A percentile compares a stretch with the other conserved stretches of the same genome.
These are phyloP conservation scores for Acacia concinna DNA, from an alignment of 331 rosid species.

Conservation along the genomic window DNA sequence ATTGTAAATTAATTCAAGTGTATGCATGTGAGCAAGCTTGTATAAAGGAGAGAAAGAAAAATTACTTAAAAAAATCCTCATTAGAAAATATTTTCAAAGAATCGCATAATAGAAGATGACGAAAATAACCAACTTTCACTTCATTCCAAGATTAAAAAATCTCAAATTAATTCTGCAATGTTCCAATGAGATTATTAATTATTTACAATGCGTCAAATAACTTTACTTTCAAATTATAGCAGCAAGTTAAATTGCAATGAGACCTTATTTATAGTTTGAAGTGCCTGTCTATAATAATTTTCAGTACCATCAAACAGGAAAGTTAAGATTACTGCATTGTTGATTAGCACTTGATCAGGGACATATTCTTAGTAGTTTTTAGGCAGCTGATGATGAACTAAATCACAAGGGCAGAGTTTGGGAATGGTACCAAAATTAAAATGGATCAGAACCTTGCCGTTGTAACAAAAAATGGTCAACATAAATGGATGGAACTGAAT, in stretches of 20 bases:
- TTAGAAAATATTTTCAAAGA: neutral
- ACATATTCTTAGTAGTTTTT: neutral
- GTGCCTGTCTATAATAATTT: slow-evolving; percentile 7
- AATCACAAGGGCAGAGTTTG: slow-evolving; percentile 1
- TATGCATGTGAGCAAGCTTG: neutral
- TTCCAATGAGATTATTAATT: slow-evolving; percentile 1
- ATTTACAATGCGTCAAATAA: neutral
- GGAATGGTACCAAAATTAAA: slow-evolving; percentile 9
- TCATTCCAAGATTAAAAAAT: slow-evolving; percentile 16
- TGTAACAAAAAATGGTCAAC: slow-evolving; percentile 1
- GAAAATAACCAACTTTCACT: slow-evolving; percentile 33
- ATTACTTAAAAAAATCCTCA: neutral
- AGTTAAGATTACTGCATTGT: slow-evolving; percentile 6
- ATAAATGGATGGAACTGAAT: neutral
- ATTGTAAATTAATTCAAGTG: neutral
- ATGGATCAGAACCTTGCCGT: slow-evolving; percentile 18
- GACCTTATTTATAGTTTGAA: slow-evolving; percentile 14
- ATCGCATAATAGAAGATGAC: slow-evolving; percentile 2
- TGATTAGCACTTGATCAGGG: slow-evolving; percentile 9
- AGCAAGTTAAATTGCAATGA: slow-evolving; percentile 1
- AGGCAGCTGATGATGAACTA: neutral
- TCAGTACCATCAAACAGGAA: slow-evolving; percentile 23
- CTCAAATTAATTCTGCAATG: slow-evolving; percentile 19
- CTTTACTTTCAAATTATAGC: slow-evolving; percentile 4
- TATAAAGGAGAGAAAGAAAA: neutral